Base-by-base conservation (phyloP, 306 rosid genomes). In the Cucurbita maxima region DNA sequence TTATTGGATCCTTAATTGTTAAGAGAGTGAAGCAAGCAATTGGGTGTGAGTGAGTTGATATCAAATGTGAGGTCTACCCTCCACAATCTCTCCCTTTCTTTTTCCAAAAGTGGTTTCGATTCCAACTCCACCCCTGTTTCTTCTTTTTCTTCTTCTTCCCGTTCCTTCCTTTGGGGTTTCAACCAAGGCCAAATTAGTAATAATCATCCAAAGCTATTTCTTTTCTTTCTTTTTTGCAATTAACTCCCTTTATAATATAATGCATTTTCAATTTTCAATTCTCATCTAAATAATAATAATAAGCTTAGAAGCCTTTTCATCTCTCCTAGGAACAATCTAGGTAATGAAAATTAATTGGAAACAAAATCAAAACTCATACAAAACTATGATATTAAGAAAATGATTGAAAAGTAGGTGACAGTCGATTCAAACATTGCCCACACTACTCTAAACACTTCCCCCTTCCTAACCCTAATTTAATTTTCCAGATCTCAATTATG, bases 11-110 rank as follows among this genome's bases (percentile, higher is more conserved):
- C 98, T 88, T 92, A 83, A 75, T 78, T 22, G 84, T 85, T 84
- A 92, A 87, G 96, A 81, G 69, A 81, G 53, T 79, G 76, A 71
- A 22, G 79, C 71, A 57, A 77, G 79, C 71, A 57, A 77, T 37
- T 58, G 75, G 37, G 56, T 2, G 6, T 1, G 6, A 5, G n/a
- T n/a, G 7, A 5, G 6, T 53, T 25, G 53, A 69, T 71, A 77
- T 77, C 3, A 19, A 36, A 7, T 83, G 64, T 18, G 83, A 82
- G 87, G 85, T 56, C 81, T 86, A 82, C 88, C 90, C 90, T 88
- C 88, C 80, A 81, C 79, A 57, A 50, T 74, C 78, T 78, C 37
- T 64, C 71, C 36, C 69, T 52, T 58, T 77, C 82, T 87, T 88
- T 88, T 79, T 44, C 75, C 77, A 79, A 84, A 69, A 84, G 83